Base-by-base conservation (phyloP, 208 protist species). In the Crithidia fasciculata region DNA sequence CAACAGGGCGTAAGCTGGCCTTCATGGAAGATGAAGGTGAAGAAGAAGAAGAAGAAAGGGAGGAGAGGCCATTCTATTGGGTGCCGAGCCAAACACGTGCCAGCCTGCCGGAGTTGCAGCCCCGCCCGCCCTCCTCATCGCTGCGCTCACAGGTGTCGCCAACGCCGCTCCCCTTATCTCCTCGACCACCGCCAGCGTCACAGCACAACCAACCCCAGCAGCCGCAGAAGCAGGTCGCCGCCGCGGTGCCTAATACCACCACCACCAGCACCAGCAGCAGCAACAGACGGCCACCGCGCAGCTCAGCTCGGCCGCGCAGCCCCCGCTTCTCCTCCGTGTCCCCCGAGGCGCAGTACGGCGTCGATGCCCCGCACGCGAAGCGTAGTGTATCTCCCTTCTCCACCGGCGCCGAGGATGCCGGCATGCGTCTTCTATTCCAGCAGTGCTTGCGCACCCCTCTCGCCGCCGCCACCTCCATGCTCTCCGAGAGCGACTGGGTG, bases 401-500 rank as follows among this genome's bases (percentile, higher is more conserved):
- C 52, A 6, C n/a, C 52, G 52, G 16, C 10, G 16, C 63, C 13
- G 57, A 15, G 8, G 52, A 60, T 5, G 57, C 66, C 8, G 73
- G 66, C 0, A 72, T 73, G 56, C 66, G 60, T 2, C 5, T 2
- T 8, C 19, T 78, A 8, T 78, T 78, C 13, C 73, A 78, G 44
- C 58, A 43, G 10, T 78, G 73, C 52, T 43, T 78, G 12, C 52
- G 19, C 47, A 56, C 66, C 2, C 66, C 66, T 13, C 66, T 55
- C n/a, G 54, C 61, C 8, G 40, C 45, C 15, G 60, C 67, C 13
- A 70, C 74, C 16, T 5, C 68, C 40, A 63, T 68, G 68, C 39
- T 80, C 43, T 60, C 52, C n/a, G 64, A 65, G 40, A 56, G 57
- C 18, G 79, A 78, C 61, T 83, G 79, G 79, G 41, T 76, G 13